phyloP scores from a whole-genome alignment of 805 yeast species.

The Ogataea methanolica region DNA sequence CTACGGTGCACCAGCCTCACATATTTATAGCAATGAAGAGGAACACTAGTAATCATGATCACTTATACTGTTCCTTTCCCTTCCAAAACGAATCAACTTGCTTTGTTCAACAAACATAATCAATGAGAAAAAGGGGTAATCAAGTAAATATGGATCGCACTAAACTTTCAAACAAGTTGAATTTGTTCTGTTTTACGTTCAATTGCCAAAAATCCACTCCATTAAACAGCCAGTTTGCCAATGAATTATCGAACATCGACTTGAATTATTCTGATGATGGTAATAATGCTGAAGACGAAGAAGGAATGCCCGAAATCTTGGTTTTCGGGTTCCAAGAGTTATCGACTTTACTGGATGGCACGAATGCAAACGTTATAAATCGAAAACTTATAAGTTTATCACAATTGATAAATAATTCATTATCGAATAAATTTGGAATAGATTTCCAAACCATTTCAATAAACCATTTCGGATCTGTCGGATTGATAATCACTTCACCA shows the following conservation, averaged over 20 bases:
- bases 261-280: constrained; percentile 3
- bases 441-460: constrained; percentile 39
- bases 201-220: constrained; percentile 51
- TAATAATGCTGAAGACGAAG: constrained; percentile 16
- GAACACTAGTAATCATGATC: too few relatives aligned
- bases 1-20: too few relatives aligned
- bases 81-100: too few relatives aligned
- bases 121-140: not conserved
- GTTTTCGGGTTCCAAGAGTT: constrained; percentile 69
- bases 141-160: not conserved
- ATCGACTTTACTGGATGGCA: constrained; percentile 51
- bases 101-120: not conserved
- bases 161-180: not conserved
- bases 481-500: constrained; percentile 47
- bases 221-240: constrained; percentile 28
- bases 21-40: too few relatives aligned
- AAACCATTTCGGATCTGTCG: constrained; percentile 54
- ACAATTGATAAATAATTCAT: constrained; percentile 29
- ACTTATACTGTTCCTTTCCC: too few relatives aligned
- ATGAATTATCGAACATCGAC: constrained; percentile 21
- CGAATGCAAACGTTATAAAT: constrained; percentile 36
- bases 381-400: constrained; percentile 34
- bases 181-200: constrained; percentile 37
- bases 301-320: constrained; percentile 38
- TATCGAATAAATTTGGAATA: constrained; percentile 32